Conservation (phyloP, 768 basidiomycete genomes). For the Russula virescens region DNA sequence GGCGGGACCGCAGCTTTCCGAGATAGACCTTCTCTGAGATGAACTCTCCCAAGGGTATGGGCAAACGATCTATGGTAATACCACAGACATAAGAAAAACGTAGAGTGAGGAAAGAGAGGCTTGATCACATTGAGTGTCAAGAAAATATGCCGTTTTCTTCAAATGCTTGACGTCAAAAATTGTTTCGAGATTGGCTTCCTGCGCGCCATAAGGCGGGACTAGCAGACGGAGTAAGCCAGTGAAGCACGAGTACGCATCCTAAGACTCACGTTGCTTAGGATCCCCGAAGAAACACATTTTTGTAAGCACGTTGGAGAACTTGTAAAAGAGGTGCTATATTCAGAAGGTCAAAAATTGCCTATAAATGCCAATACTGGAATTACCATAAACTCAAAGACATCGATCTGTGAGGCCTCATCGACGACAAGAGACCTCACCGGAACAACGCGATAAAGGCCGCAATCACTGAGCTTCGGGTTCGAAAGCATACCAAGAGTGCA, state of each 20-base stretch:
- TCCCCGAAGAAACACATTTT: slow-evolving; percentile 52
- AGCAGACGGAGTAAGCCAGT: background rate
- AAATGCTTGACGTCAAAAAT: slow-evolving; percentile 45
- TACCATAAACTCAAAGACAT: slow-evolving; percentile 45
- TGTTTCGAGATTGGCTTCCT: slow-evolving; percentile 37
- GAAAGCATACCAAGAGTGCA: slow-evolving; percentile 49
- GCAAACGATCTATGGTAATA: slow-evolving; percentile 45
- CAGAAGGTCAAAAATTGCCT: background rate
- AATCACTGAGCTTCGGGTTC: slow-evolving; percentile 36
- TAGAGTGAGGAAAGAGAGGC: background rate
- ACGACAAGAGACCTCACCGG: slow-evolving; percentile 44
- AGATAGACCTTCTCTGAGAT: slow-evolving; percentile 43
- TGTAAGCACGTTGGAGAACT: slow-evolving; percentile 33
- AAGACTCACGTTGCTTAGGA: slow-evolving; percentile 43
- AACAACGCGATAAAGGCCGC: slow-evolving; percentile 33
- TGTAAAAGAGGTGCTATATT: slow-evolving; percentile 40
- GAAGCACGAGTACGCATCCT: background rate
- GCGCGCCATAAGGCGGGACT: slow-evolving; percentile 51
- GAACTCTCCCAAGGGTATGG: slow-evolving; percentile 42
- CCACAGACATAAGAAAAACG: background rate
- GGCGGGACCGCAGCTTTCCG: slow-evolving; percentile 36
- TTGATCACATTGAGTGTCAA: slow-evolving; percentile 43
- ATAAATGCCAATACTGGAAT: slow-evolving; percentile 3
- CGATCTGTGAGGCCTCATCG: slow-evolving; percentile 53
- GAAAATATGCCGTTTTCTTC: slow-evolving; percentile 32